Conservation (phyloP, 2,329 filamentous ascomycete genomes). For the Aspergillus novoparasiticus region DNA sequence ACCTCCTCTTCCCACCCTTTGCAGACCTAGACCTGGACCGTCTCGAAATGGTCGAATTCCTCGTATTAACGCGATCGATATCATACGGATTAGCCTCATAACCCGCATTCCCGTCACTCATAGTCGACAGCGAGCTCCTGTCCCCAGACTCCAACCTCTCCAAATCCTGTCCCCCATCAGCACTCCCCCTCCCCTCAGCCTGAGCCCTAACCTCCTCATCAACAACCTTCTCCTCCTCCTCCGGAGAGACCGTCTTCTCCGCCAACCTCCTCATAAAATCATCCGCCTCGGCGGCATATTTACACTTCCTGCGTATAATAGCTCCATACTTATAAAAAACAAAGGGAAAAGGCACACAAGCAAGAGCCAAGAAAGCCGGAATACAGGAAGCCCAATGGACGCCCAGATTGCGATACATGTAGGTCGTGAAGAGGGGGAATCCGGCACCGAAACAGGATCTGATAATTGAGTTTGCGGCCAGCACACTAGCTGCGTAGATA, state of each 20-base stretch:
- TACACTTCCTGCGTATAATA: slow-evolving; percentile 37
- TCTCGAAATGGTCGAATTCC: slow-evolving; percentile 29
- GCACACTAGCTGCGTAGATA: slow-evolving; percentile 38
- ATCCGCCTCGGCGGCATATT: slow-evolving; percentile 37
- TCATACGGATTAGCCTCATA: slow-evolving; percentile 36
- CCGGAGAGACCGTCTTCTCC: slow-evolving; percentile 10
- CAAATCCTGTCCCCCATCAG: background rate
- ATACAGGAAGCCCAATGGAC: slow-evolving; percentile 46
- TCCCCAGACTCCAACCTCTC: slow-evolving; percentile 6
- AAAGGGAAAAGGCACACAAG: slow-evolving; percentile 40
- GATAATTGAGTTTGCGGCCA: slow-evolving; percentile 45
- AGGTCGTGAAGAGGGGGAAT: slow-evolving; percentile 46
- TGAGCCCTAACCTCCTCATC: background rate
- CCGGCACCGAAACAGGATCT: slow-evolving; percentile 45
- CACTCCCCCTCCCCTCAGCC: background rate
- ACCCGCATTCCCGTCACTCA: slow-evolving; percentile 6
- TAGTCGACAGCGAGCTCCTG: slow-evolving; percentile 12
- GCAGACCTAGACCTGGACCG: slow-evolving; percentile 19
- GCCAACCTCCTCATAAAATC: slow-evolving; percentile 32
- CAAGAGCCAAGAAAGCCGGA: slow-evolving; percentile 42
- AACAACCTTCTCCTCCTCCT: background rate
- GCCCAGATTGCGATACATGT: slow-evolving; percentile 44
- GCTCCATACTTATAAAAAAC: slow-evolving; percentile 43
- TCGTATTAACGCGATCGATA: slow-evolving; percentile 36
- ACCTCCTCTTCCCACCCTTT: slow-evolving; percentile 3